Conservation (phyloP, 768 basidiomycete species). For the Tylopilus subfusipes region DNA sequence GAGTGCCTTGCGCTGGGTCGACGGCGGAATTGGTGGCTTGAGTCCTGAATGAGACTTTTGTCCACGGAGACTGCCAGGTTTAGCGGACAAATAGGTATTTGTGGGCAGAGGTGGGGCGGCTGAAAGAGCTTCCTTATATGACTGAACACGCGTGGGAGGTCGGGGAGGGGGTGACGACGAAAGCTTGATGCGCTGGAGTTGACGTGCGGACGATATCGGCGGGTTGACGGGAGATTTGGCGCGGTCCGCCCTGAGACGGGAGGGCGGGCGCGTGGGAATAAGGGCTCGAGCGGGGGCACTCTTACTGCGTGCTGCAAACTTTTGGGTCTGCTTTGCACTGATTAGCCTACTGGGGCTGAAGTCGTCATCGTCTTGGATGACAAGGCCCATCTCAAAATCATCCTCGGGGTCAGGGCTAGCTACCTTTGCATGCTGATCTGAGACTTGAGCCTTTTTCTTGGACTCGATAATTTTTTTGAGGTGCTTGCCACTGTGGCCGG, state of each 20-base stretch:
- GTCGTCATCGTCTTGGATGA: constrained; percentile 80
- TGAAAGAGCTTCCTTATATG: constrained; percentile 54
- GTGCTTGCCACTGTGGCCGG: constrained; percentile 54
- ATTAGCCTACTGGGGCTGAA: constrained; percentile 74
- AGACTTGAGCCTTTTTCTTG: constrained; percentile 55
- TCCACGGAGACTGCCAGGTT: constrained; percentile 71
- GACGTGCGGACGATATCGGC: constrained; percentile 64
- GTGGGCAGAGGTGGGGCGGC: constrained; percentile 47
- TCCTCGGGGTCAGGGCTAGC: constrained; percentile 69
- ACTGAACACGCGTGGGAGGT: constrained; percentile 50
- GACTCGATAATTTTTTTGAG: constrained; percentile 49
- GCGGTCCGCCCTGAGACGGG: constrained; percentile 57
- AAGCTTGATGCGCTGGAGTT: constrained; percentile 62
- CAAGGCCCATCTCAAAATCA: constrained; percentile 81
- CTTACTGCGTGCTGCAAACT: constrained; percentile 50
- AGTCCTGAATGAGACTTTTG: constrained; percentile 84
- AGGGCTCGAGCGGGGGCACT: constrained; percentile 53
- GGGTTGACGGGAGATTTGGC: constrained; percentile 72
- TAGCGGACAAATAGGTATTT: constrained; percentile 58
- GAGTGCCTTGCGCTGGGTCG: constrained; percentile 52
- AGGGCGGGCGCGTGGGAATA: constrained; percentile 58
- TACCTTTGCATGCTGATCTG: constrained; percentile 49
- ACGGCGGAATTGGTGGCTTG: constrained; percentile 71
- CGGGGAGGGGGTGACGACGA: constrained; percentile 76
- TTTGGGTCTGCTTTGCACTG: constrained; percentile 45